Evolutionary conservation across 257 asterid species (phyloP).

Genomic region (Ballota nigra): DNA sequence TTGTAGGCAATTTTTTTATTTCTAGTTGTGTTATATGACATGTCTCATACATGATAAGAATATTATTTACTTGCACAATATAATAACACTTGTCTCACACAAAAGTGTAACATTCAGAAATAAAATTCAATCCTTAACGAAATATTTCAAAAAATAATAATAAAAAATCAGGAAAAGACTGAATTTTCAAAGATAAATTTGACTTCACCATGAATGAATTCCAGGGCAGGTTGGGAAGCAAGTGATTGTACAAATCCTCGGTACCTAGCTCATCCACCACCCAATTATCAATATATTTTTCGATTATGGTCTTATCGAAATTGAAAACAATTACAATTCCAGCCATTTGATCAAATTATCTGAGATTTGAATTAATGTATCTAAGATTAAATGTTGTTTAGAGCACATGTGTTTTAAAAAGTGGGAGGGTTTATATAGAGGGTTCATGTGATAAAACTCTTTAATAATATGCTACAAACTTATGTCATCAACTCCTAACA

Average conservation of each 20-base stretch:
- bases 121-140: background rate
- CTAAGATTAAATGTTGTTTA: background rate
- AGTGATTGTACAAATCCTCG: constrained; percentile 45
- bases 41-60: too few relatives aligned
- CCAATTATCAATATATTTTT: constrained; percentile 54
- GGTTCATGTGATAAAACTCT: background rate
- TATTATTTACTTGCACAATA: too few relatives aligned
- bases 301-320: constrained; percentile 58
- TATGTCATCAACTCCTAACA: too few relatives aligned
- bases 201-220: constrained; percentile 56
- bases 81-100: too few relatives aligned
- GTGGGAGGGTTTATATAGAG: constrained; percentile 23
- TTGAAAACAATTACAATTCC: constrained; percentile 45
- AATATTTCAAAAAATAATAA: too few relatives aligned
- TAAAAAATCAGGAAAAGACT: background rate
- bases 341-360: constrained; percentile 24
- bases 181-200: too few relatives aligned
- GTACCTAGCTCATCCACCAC: constrained; percentile 52
- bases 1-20: too few relatives aligned
- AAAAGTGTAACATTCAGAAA: too few relatives aligned
- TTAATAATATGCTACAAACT: too few relatives aligned
- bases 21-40: too few relatives aligned
- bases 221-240: constrained; percentile 57
- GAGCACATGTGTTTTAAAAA: background rate
- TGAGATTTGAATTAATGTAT: background rate